Percentiles rank a stretch among this genome's conserved stretches.
phyloP scores from a whole-genome alignment of 129 eudicot species.

The Escallonia herrerae region DNA sequence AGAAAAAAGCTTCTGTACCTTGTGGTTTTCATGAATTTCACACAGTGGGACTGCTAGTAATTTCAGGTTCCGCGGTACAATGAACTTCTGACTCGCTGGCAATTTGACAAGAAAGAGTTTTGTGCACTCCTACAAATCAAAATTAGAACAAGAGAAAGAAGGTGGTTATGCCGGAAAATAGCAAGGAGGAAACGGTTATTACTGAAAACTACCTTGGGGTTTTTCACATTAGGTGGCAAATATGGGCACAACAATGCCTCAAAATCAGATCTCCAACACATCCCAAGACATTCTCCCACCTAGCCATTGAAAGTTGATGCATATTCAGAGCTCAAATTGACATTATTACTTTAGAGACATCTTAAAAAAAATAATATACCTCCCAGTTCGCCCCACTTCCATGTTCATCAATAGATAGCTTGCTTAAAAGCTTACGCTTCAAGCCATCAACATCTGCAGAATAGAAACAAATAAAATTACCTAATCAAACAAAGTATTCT shows the following conservation, averaged over 20 bases:
- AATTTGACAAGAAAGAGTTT: constrained; percentile 78
- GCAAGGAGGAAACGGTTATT: background rate
- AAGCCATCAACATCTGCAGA: constrained; percentile 54
- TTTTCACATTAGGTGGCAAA: constrained; percentile 48
- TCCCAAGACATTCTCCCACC: constrained; percentile 84
- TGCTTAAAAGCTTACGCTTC: constrained; percentile 64
- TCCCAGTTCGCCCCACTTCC: constrained; percentile 51
- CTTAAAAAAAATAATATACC: constrained; percentile 27
- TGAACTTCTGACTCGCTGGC: constrained; percentile 49
- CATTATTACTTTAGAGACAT: background rate
- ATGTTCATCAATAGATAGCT: constrained; percentile 49
- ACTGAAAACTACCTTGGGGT: constrained; percentile 50
- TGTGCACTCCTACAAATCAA: constrained; percentile 56
- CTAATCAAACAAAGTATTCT: background rate
- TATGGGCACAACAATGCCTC: constrained; percentile 61
- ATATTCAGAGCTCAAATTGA: constrained; percentile 1
- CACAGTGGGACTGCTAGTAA: constrained; percentile 68
- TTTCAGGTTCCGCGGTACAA: constrained; percentile 57
- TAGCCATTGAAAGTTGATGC: constrained; percentile 17
- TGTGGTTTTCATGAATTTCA: constrained; percentile 59
- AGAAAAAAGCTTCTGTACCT: constrained; percentile 35
- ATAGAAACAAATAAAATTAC: background rate
- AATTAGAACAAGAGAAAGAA: background rate
- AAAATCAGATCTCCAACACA: constrained; percentile 78
- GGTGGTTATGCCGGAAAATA: background rate